These are phyloP conservation scores for Sporobolomyces pararoseus DNA, from an alignment of 768 basidiomycete genomes.

Conservation along the genomic window DNA sequence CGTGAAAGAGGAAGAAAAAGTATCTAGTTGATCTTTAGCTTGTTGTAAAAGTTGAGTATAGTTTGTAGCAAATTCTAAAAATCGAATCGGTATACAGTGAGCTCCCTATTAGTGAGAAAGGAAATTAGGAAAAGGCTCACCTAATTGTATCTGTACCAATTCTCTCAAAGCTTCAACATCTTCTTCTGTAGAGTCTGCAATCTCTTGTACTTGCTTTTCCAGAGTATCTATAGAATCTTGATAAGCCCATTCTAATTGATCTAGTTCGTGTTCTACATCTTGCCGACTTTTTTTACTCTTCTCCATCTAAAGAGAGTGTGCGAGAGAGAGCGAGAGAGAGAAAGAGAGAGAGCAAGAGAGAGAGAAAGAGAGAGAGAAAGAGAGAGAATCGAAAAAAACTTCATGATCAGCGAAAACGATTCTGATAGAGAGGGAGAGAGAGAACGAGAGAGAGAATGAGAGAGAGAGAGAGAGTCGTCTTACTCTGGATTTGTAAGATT, in stretches of 20 bases:
- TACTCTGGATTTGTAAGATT: conserved; percentile 10
- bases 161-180: conserved; percentile 3
- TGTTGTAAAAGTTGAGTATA: neutral
- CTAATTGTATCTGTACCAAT: conserved; percentile 16
- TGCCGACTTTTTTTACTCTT: conserved; percentile 26
- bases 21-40: neutral
- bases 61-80: conserved; percentile 3
- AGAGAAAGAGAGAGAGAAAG: no score
- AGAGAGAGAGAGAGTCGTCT: neutral
- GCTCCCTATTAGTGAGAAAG: neutral
- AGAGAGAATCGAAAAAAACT: no score
- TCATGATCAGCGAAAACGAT: no score
- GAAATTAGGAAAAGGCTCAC: neutral
- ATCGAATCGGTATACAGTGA: neutral
- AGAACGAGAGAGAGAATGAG: no score
- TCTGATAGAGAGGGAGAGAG: no score
- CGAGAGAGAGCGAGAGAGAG: no score
- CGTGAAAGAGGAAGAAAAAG: neutral
- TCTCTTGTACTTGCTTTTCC: neutral
- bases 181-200: neutral
- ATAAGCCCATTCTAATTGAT: conserved; percentile 9
- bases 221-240: neutral
- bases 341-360: no score
- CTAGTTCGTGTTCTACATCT: conserved; percentile 25
- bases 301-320: no score